Percentiles rank a stretch among this genome's conserved stretches.
Evolutionary conservation across 1,139 yeast genomes (phyloP).

Genomic region (Pichia sp.): DNA sequence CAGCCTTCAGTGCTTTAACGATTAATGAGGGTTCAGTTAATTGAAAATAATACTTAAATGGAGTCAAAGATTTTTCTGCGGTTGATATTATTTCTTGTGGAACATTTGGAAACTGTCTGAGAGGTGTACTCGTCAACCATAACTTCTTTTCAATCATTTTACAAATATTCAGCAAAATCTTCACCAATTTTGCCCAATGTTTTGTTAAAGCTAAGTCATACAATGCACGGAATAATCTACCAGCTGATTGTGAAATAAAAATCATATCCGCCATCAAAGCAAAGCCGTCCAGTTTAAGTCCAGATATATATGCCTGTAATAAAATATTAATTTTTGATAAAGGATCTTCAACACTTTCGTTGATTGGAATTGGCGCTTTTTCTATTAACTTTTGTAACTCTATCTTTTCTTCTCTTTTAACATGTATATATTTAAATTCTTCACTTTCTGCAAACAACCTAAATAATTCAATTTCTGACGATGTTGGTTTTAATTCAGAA

Average conservation of each 20-base stretch:
- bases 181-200: conserved; percentile 66
- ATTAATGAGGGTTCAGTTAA: conserved; percentile 61
- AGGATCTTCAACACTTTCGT: conserved; percentile 65
- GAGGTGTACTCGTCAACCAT: conserved; percentile 84
- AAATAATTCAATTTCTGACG: conserved; percentile 67
- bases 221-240: conserved; percentile 79
- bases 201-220: conserved; percentile 69
- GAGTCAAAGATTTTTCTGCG: conserved; percentile 75
- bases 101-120: conserved; percentile 69
- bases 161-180: conserved; percentile 54
- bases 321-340: conserved; percentile 74
- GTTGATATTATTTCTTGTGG: conserved; percentile 66
- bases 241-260: conserved; percentile 89
- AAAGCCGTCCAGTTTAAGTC: conserved; percentile 73
- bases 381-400: conserved; percentile 68
- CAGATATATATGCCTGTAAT: conserved; percentile 78
- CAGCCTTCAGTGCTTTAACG: conserved; percentile 75
- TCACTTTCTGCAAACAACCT: conserved; percentile 73
- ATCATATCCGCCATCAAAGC: conserved; percentile 93
- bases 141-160: conserved; percentile 75
- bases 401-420: conserved; percentile 78
- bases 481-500: conserved; percentile 55
- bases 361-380: conserved; percentile 79
- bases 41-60: conserved; percentile 74
- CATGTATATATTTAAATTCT: conserved; percentile 79